Evolutionary conservation across 2,329 filamentous ascomycete genomes (phyloP).

Genomic region (Sclerotinia borealis): DNA sequence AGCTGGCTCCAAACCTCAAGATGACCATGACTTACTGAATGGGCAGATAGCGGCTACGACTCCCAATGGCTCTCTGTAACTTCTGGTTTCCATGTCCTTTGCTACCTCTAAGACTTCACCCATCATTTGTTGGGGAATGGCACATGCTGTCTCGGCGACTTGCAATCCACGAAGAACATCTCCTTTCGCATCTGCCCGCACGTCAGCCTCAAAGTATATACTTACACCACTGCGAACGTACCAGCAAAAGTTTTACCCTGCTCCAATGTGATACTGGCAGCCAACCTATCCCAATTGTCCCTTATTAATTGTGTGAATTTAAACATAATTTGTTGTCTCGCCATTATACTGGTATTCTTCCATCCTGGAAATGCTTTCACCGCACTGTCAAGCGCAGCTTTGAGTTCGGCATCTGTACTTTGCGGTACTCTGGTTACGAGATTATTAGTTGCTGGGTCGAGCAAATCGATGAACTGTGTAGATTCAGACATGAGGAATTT

Average conservation of each 20-base stretch:
- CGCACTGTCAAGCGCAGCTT: slow-evolving; percentile 68
- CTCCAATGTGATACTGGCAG: slow-evolving; percentile 79
- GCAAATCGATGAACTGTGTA: slow-evolving; percentile 68
- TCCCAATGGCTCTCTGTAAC: slow-evolving; percentile 74
- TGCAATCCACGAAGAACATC: slow-evolving; percentile 78
- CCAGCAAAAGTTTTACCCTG: slow-evolving; percentile 79
- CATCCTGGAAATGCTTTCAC: slow-evolving; percentile 69
- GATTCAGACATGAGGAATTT: slow-evolving; percentile 63
- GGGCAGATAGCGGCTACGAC: slow-evolving; percentile 81
- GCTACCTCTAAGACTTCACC: slow-evolving; percentile 79
- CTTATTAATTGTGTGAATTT: slow-evolving; percentile 73
- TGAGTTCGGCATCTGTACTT: slow-evolving; percentile 71
- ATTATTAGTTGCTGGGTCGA: slow-evolving; percentile 82
- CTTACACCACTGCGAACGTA: slow-evolving; percentile 14
- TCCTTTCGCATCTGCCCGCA: slow-evolving; percentile 58
- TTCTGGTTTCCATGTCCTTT: slow-evolving; percentile 85
- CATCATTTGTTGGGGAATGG: slow-evolving; percentile 73
- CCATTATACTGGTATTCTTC: slow-evolving; percentile 65
- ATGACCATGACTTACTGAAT: slow-evolving; percentile 55
- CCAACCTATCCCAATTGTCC: slow-evolving; percentile 79
- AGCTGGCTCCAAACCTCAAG: not conserved
- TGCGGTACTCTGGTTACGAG: slow-evolving; percentile 78
- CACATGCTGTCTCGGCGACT: slow-evolving; percentile 77
- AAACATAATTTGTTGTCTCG: slow-evolving; percentile 82
- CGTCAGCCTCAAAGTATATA: not conserved